Evolutionary conservation across 1,284 basidiomycete species (phyloP).

Genomic region (Boletellus deceptivus): DNA sequence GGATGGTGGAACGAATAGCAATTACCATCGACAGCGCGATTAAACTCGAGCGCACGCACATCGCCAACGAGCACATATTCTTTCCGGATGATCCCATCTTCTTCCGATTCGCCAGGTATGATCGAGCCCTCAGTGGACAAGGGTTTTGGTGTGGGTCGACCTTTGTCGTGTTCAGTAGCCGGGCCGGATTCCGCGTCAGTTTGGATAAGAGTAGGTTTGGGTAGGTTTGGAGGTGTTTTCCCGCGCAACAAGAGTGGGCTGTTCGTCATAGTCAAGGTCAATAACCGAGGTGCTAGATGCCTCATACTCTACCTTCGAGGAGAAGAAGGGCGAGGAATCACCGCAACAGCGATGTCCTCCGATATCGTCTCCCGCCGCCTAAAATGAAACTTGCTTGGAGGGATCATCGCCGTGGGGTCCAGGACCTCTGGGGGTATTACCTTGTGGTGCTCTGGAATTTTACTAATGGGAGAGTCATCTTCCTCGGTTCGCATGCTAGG

Average conservation of each 20-base stretch:
- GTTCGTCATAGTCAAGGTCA: constrained; percentile 1
- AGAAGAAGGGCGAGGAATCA: constrained; percentile 9
- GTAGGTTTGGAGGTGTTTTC: constrained; percentile 14
- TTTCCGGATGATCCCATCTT: constrained; percentile 68
- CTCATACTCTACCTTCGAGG: constrained; percentile 17
- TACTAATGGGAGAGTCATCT: constrained; percentile 27
- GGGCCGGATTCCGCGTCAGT: constrained; percentile 9
- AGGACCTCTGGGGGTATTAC: constrained; percentile 73
- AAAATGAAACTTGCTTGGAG: constrained; percentile 75
- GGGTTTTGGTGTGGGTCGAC: constrained; percentile 26
- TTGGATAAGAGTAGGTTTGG: constrained; percentile 13
- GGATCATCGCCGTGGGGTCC: constrained; percentile 74
- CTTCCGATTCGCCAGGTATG: constrained; percentile 80
- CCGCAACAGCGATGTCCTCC: constrained; percentile 11
- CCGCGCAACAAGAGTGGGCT: constrained; percentile 19
- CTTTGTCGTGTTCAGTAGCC: constrained; percentile 14
- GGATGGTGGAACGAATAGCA: constrained; percentile 1
- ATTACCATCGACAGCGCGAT: constrained; percentile 73
- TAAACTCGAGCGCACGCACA: constrained; percentile 72
- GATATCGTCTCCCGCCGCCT: constrained; percentile 36
- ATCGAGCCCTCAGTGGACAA: constrained; percentile 62
- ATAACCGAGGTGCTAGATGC: not conserved
- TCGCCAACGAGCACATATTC: constrained; percentile 82
- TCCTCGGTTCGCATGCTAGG: constrained; percentile 27
- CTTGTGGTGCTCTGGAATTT: constrained; percentile 62